Base-by-base conservation (phyloP, 2,329 filamentous ascomycete species). In the Alternaria burnsii region DNA sequence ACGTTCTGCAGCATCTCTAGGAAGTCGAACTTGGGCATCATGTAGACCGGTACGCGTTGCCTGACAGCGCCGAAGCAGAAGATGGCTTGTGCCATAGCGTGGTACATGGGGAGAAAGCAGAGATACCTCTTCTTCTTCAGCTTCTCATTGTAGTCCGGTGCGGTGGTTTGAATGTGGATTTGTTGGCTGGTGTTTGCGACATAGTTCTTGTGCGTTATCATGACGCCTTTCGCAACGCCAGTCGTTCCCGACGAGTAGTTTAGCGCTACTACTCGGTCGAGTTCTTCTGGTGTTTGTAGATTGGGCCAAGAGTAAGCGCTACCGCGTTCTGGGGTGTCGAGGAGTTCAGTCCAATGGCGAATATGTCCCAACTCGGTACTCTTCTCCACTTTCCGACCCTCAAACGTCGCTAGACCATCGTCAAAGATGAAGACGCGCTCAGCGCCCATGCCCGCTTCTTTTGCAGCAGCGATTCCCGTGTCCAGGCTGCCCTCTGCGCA, bases 211-310 rank as follows among this genome's bases (percentile, higher is more conserved):
- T 96, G 92, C n/a, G 88, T 88, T 65, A 95, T 90, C 78, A 91
- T 88, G 14, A 95, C 92, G 11, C 93, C 93, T 76, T 96, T 96
- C 10, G 92, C 91, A 4, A 93, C 84, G 7, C 93, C 92, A 2
- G 93, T 96, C 1, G 91, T 94, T 11, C 92, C 88, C 30, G 86
- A 89, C 65, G 88, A 91, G 79, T 94, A 96, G 77, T 96, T 95
- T 63, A 96, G 85, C 7, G 87, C 89, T 67, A 89, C 87, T 1
- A 87, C 86, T 5, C 84, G 83, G 56, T 83, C 68, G 24, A 79
- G 76, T 59, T 83, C 83, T 2, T 86, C 79, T 41, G 85, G 81
- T 0, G 79, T 76, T 0, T 82, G 71, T 48, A 83, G 83, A 59
- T 88, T 83, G 16, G 85, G 75, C 91, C 92, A 95, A 48, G 80